phyloP scores from a whole-genome alignment of 78 protist species.

The Dictyostelium firmibasis region DNA sequence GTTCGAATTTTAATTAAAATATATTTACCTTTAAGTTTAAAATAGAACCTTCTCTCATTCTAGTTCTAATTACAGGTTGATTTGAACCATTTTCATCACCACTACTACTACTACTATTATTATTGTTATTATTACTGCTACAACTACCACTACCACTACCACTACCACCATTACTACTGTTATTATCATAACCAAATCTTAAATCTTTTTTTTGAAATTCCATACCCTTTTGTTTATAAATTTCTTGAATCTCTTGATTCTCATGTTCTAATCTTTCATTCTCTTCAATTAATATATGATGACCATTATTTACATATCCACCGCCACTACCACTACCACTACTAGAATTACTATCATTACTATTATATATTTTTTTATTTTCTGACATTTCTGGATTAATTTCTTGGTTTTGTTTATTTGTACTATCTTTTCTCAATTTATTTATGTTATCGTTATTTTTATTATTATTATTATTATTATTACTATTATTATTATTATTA shows the following conservation, averaged over 20 bases:
- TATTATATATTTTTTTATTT: background rate
- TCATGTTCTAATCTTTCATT: constrained; percentile 7
- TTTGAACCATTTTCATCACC: background rate
- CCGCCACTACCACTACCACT: background rate
- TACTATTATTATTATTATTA: background rate
- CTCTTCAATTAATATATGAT: background rate
- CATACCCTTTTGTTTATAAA: constrained; percentile 9
- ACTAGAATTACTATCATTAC: background rate
- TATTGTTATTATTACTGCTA: background rate
- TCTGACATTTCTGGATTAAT: background rate
- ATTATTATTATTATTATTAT: background rate
- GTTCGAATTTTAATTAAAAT: too few relatives aligned
- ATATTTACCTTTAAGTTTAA: background rate
- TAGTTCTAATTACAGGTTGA: background rate
- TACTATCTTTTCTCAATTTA: constrained; percentile 25
- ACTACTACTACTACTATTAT: background rate
- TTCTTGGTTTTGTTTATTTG: constrained; percentile 7
- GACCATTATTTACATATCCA: background rate
- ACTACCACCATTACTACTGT: background rate
- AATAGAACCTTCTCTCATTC: background rate
- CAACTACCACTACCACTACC: background rate
- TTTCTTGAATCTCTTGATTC: background rate
- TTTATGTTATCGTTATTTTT: background rate
- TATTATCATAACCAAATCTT: background rate
- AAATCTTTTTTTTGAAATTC: constrained; percentile 34